These are phyloP conservation scores for Apiospora phragmitis DNA, from an alignment of 2,329 filamentous ascomycete genomes.

Conservation along the genomic window DNA sequence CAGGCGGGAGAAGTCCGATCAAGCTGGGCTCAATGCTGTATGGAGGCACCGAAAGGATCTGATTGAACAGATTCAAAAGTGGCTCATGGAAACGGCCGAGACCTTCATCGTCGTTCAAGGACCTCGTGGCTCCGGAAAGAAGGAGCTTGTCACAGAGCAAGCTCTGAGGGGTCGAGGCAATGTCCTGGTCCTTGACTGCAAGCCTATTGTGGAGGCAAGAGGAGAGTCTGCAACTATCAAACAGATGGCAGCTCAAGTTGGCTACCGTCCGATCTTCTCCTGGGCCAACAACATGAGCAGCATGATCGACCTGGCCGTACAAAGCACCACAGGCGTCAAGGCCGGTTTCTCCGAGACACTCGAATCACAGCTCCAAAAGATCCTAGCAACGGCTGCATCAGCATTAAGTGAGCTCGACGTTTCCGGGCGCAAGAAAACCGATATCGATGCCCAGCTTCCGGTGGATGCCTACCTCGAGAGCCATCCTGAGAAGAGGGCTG, in stretches of 20 bases:
- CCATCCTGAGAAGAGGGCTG: conserved; percentile 78
- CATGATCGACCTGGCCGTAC: conserved; percentile 86
- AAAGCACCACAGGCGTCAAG: conserved; percentile 92
- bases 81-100: conserved; percentile 84
- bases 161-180: conserved; percentile 74
- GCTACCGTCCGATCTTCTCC: conserved; percentile 90
- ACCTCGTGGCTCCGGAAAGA: conserved; percentile 87
- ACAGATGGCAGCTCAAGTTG: conserved; percentile 78
- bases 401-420: conserved; percentile 80
- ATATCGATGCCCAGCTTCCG: conserved; percentile 69
- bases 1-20: conserved; percentile 55
- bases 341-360: conserved; percentile 92
- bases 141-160: conserved; percentile 83
- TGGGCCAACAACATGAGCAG: conserved; percentile 96
- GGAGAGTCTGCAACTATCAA: conserved; percentile 86
- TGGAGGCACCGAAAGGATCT: conserved; percentile 85
- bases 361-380: conserved; percentile 86
- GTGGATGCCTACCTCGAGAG: conserved; percentile 89
- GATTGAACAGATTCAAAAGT: conserved; percentile 79
- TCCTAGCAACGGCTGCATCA: conserved; percentile 78
- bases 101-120: conserved; percentile 95
- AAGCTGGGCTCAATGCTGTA: conserved; percentile 73
- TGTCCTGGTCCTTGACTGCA: conserved; percentile 87
- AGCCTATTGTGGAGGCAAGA: conserved; percentile 85
- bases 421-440: conserved; percentile 66